These are phyloP conservation scores for Carpinus viminea DNA, from an alignment of 306 rosid genomes.

Conservation along the genomic window DNA sequence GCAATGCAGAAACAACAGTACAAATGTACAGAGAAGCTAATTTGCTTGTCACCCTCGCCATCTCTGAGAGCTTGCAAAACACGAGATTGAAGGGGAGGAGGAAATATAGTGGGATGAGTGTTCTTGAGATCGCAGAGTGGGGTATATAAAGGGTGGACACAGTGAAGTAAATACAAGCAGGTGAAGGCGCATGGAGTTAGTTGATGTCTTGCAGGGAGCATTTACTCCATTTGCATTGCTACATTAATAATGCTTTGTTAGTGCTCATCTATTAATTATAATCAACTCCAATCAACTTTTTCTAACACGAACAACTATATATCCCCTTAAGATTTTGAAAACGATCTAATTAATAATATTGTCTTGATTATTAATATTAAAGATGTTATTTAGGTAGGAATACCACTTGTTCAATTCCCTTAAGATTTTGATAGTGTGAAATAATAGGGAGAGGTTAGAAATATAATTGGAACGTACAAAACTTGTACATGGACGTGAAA, in stretches of 20 bases:
- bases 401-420: too few species aligned
- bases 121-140: slow-evolving; percentile 27
- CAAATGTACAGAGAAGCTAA: slow-evolving; percentile 43
- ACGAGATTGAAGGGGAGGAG: background rate
- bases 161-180: slow-evolving; percentile 72
- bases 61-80: slow-evolving; percentile 29
- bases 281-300: slow-evolving; percentile 9
- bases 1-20: slow-evolving; percentile 46
- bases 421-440: too few species aligned
- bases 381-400: too few species aligned
- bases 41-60: slow-evolving; percentile 40
- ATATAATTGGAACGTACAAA: too few species aligned
- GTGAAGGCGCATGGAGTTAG: slow-evolving; percentile 69
- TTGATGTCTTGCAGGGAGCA: slow-evolving; percentile 67
- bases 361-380: background rate
- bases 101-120: slow-evolving; percentile 31
- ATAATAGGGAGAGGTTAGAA: too few species aligned
- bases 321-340: too few species aligned
- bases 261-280: background rate
- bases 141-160: slow-evolving; percentile 49
- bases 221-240: slow-evolving; percentile 51
- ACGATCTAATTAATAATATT: background rate
- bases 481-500: too few species aligned
- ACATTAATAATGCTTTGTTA: slow-evolving; percentile 17
- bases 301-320: background rate